Evolutionary conservation across 495 filamentous ascomycete genomes (phyloP), one percentile per base, ranked within the genome.

Genomic region (Penicillium angulare): DNA sequence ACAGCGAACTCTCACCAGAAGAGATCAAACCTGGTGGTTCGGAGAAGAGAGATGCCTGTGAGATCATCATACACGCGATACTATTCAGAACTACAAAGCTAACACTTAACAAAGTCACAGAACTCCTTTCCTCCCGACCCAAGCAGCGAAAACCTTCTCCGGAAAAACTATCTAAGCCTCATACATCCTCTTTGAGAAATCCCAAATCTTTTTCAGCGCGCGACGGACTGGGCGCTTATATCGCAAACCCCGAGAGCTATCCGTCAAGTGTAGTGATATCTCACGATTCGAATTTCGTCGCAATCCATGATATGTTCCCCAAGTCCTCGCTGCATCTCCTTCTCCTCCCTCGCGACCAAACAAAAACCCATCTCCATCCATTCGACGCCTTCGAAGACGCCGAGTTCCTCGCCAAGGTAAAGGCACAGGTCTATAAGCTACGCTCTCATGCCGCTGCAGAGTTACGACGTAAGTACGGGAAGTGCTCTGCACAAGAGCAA

Each of bases 251-350:
- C 0, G 73, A 79, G 13, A 69, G 79, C 2, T 89, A 82, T 59
- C 82, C 86, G 0, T 34, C 79, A 1, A 67, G 61, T 32, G 67
- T 75, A 0, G 86, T 97, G 1, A 77, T 97, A 40, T 86, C 82
- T 63, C 71, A 87, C 67, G 82, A 84, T 56, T 68, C 74, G 6
- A 68, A 85, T 51, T 95, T 87, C 50, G 92, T 97, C 34, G 80
- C 81, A 13, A 90, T 97, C 69, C 73, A 86, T 34, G 93, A 98
- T 67, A 65, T 80, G 42, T 98, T 82, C 63, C 90, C 92, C 4
- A 97, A 97, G 66, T 82, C 89, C 17, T 81, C 79, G 10, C 71
- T 97, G 6, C 93, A 98, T 67, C 74, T 89, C 0, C 89, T 98
- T 12, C 81, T 98, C 8, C 81, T 98, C 3, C 89, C 92, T 8